Conservation (phyloP, 495 filamentous ascomycete genomes). For the Podospora pseudoanserina region DNA sequence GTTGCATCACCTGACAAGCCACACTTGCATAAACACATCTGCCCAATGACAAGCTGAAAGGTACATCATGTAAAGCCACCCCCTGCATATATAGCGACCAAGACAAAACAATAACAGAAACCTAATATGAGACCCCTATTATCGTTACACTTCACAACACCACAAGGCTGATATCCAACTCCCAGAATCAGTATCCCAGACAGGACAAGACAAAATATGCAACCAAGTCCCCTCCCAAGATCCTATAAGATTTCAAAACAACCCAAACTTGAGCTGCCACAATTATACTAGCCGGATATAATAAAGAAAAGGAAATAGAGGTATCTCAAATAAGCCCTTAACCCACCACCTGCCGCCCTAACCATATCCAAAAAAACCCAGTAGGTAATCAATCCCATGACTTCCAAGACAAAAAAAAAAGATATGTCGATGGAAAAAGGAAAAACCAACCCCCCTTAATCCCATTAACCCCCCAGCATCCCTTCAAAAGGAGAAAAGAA, state of each 20-base stretch:
- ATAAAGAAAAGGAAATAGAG: background rate
- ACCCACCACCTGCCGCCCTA: too few relatives aligned
- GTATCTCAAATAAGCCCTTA: background rate
- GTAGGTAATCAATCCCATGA: background rate
- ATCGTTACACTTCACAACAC: background rate
- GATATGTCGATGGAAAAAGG: background rate
- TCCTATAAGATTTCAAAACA: background rate
- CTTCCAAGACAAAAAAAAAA: background rate
- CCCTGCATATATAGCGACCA: too few relatives aligned
- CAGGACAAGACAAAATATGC: background rate
- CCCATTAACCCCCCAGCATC: background rate
- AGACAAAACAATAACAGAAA: too few relatives aligned
- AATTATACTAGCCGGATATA: background rate
- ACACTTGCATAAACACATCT: too few relatives aligned
- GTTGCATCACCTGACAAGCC: too few relatives aligned
- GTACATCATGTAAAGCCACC: too few relatives aligned
- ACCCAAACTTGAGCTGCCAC: background rate
- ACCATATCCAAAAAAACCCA: background rate
- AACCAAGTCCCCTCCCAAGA: background rate
- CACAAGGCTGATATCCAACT: background rate
- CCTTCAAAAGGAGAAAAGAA: constrained; percentile 16
- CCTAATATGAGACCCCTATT: too few relatives aligned
- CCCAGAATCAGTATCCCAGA: too few relatives aligned
- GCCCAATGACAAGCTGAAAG: background rate
- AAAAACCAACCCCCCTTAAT: background rate